Conservation (phyloP, 1,284 basidiomycete genomes). For the Cryptococcus maquisensis region DNA sequence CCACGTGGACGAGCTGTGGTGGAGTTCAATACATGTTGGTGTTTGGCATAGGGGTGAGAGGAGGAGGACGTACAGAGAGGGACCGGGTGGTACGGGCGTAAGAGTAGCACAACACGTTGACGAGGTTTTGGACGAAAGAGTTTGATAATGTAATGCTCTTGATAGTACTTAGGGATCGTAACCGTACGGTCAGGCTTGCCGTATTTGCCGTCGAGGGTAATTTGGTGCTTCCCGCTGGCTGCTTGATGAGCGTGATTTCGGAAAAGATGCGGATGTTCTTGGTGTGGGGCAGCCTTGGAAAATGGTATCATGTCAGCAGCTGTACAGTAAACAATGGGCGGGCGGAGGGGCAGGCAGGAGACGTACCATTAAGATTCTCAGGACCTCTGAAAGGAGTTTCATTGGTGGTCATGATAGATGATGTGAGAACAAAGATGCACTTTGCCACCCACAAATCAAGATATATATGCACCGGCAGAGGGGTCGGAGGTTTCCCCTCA, state of each 20-base stretch:
- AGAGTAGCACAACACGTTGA: constrained; percentile 48
- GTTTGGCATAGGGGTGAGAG: no score
- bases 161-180: constrained; percentile 43
- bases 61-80: constrained; percentile 12
- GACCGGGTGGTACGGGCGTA: constrained; percentile 50
- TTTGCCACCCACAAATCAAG: no score
- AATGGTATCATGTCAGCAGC: no score
- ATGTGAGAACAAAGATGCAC: no score
- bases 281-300: constrained; percentile 23
- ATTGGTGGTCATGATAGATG: no score
- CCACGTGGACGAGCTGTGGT: background rate
- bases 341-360: no score
- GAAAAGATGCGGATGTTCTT: constrained; percentile 34
- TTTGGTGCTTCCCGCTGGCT: constrained; percentile 28
- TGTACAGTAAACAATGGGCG: no score
- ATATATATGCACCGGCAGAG: no score
- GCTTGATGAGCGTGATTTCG: constrained; percentile 28
- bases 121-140: constrained; percentile 40
- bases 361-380: no score
- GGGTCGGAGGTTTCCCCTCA: no score
- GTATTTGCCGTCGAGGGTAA: constrained; percentile 34
- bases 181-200: constrained; percentile 22
- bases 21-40: background rate
- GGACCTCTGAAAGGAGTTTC: no score
- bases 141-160: constrained; percentile 25